Percentiles rank a stretch among this genome's conserved stretches.
phyloP scores from a whole-genome alignment of 1,284 basidiomycete species.

The Ceratobasidium sp. region DNA sequence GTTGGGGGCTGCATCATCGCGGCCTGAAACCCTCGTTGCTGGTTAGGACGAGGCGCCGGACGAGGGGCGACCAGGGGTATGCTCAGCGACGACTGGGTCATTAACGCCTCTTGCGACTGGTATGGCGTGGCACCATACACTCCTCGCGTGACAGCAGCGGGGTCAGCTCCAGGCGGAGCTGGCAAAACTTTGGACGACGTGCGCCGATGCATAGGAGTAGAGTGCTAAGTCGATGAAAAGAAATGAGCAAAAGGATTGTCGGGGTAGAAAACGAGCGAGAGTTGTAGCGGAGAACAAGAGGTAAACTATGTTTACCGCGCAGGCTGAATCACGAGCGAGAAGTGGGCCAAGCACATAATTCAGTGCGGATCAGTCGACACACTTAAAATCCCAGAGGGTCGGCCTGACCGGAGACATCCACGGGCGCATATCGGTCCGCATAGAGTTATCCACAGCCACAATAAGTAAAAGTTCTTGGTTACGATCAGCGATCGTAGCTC shows the following conservation, averaged over 20 bases:
- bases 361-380: neutral
- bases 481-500: neutral
- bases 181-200: constrained; percentile 18
- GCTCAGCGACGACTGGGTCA: constrained; percentile 9
- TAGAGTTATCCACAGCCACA: neutral
- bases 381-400: constrained; percentile 10
- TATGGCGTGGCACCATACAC: neutral
- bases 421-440: neutral
- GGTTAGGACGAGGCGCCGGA: neutral
- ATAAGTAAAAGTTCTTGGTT: neutral
- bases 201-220: constrained; percentile 25
- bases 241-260: neutral
- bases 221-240: neutral
- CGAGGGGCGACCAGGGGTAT: neutral
- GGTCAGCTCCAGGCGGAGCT: neutral
- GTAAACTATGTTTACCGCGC: neutral
- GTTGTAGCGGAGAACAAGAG: neutral
- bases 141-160: neutral
- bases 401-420: neutral
- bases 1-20: constrained; percentile 36
- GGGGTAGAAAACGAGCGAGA: neutral
- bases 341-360: neutral
- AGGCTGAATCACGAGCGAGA: neutral
- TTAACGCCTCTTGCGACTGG: too few species aligned
- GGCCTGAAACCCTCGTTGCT: constrained; percentile 12